A percentile compares a stretch with the other conserved stretches of the same genome.
Conservation (phyloP, 176 grass and related monocot genomes). For the Ensete glaucum region DNA sequence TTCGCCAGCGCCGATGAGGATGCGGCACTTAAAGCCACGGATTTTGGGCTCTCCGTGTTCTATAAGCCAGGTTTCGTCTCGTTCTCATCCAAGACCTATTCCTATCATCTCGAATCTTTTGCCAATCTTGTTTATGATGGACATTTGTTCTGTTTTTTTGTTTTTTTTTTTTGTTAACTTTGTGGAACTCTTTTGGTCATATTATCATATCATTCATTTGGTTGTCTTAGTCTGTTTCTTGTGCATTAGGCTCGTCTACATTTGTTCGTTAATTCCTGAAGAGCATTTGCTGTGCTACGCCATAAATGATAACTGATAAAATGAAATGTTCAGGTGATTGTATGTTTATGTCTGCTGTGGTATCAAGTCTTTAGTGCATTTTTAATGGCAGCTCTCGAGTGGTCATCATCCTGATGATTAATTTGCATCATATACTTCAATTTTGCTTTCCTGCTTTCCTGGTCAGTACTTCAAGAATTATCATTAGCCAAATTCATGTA, state of each 20-base stretch:
- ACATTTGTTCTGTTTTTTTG: not conserved
- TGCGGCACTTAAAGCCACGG: conserved; percentile 83
- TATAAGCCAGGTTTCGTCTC: conserved; percentile 60
- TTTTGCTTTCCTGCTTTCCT: not conserved
- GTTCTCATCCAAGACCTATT: not conserved
- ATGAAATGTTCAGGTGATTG: not conserved
- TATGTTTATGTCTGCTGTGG: not conserved
- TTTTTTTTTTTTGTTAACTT: not conserved
- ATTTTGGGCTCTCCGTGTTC: conserved; percentile 95
- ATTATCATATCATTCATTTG: not conserved
- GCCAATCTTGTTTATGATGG: not conserved
- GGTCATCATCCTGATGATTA: not conserved
- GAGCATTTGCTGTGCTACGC: not conserved
- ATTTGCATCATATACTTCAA: not conserved
- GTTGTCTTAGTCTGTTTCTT: too few relatives aligned
- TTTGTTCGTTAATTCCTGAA: not conserved
- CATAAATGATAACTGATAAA: not conserved
- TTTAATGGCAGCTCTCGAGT: not conserved
- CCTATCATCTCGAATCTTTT: not conserved
- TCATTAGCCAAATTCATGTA: not conserved
- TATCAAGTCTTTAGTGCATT: not conserved
- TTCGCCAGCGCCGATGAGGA: conserved; percentile 64
- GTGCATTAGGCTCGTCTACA: too few relatives aligned
- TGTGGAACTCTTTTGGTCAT: not conserved
- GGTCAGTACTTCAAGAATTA: not conserved